Evolutionary conservation across 306 rosid species (phyloP), one percentile per base, ranked within the genome.

Genomic region (Lupinus albus): DNA sequence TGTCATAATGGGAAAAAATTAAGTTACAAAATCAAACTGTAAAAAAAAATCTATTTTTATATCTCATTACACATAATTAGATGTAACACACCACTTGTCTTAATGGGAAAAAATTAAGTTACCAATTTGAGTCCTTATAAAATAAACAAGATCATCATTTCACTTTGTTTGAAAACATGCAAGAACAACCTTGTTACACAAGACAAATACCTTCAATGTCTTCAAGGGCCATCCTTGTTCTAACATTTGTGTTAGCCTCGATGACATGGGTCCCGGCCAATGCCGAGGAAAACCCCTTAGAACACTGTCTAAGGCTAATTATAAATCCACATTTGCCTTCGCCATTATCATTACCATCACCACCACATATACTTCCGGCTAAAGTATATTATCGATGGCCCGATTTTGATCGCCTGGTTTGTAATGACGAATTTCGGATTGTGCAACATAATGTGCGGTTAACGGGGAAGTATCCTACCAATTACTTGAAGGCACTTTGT

Each of bases 401-500:
- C 14, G n/a, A 44, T 60, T 8, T 68, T 11, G 3, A 2, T 9
- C 12, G 13, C 1, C 13, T 67, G 28, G 8, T 52, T 4, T 78
- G 78, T 36, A 33, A 15, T 8, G 81, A 64, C n/a, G 3, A 14
- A 12, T 71, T 77, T 18, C 77, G 77, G 2, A 2, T 5, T 8
- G 1, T 49, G 4, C 9, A 16, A 1, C 0, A 6, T 50, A 57
- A 52, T 6, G 0, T 58, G 2, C 49, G 14, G 4, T 0, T 7
- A 1, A 32, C 66, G 0, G 39, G 48, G 11, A 72, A 59, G 67
- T 38, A 72, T 14, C 66, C 61, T 3, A 7, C 3, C 3, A 1
- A 3, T 16, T 78, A 72, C 25, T 4, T 78, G 11, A 12, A 0
- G 13, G 78, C 82, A 6, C 71, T 78, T 14, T 78, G 78, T 51